Base-by-base conservation (phyloP, 495 filamentous ascomycete genomes). In the Xylaria scruposa region DNA sequence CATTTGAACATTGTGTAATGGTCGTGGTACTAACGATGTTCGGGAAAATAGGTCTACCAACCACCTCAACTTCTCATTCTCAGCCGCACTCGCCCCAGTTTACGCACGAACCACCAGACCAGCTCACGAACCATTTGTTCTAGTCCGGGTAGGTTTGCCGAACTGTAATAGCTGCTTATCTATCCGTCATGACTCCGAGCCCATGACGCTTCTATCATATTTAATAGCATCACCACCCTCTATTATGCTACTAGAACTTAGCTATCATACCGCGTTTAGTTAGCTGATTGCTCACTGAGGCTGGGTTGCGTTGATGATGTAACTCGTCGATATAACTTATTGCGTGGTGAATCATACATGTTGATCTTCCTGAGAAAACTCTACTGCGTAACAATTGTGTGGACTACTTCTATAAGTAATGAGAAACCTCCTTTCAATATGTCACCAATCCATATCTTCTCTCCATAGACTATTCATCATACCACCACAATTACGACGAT, bases 201-300 rank as follows among this genome's bases (percentile, higher is more conserved):
- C 33, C 29, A 59, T 59, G 54, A 59, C 54, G 54, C 15, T 33
- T 58, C 12, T 58, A 58, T 26, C 6, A 9, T 19, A 7, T 19
- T 15, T 31, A 3, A 58, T 58, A 58, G 29, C 54, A 58, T 58
- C 54, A 58, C 54, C 54, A 58, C 54, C 12, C 49, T 51, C 49
- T 3, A 51, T 9, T 24, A 26, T 53, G 47, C 6, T 8, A 51
- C 47, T 12, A 8, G 17, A n/a, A 9, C 4, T 49, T 6, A 49
- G 7, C 46, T 8, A n/a, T n/a, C 46, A 17, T 19, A n/a, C 6
- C 17, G 46, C 21, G 19, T 53, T 53, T 26, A 7, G 21, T 53
- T 51, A 10, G 24, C 26, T 3, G 21, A 21, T 26, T 42, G 1
- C 38, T 26, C 21, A 13, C 49, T 26, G 10, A 13, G 49, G 21